Conservation (phyloP, 495 filamentous ascomycete genomes). For the Aspergillus campestris region DNA sequence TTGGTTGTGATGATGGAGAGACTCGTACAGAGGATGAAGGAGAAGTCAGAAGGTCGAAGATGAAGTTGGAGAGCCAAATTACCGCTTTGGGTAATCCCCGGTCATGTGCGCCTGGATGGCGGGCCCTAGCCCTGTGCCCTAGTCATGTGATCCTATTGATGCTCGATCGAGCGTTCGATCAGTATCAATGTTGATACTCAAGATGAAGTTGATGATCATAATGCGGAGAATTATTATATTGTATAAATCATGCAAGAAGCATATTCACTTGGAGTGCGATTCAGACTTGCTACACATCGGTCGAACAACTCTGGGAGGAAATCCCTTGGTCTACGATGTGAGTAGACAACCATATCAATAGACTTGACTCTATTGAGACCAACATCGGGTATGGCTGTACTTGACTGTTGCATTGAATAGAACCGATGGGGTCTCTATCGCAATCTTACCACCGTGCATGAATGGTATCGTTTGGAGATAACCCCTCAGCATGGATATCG, state of each 20-base stretch:
- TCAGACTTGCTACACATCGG: no score
- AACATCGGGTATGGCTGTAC: neutral
- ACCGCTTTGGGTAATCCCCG: neutral
- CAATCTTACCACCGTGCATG: neutral
- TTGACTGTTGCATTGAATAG: neutral
- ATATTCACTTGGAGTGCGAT: no score
- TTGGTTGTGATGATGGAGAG: no score
- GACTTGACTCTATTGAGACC: neutral
- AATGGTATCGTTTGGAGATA: neutral
- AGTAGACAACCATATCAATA: no score
- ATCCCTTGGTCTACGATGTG: no score
- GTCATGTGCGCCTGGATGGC: neutral
- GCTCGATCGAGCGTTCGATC: neutral
- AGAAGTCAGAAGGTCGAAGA: neutral
- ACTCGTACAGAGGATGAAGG: no score
- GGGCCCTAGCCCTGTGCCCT: constrained; percentile 10
- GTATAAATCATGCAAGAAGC: no score
- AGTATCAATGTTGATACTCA: neutral
- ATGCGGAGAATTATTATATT: no score
- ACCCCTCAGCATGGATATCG: constrained; percentile 12
- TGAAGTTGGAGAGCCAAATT: neutral
- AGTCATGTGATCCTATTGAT: neutral
- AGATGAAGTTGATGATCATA: neutral
- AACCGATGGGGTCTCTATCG: no score
- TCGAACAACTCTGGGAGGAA: no score